Base-by-base conservation (phyloP, 1,139 yeast species). In the Pichia sp. region DNA sequence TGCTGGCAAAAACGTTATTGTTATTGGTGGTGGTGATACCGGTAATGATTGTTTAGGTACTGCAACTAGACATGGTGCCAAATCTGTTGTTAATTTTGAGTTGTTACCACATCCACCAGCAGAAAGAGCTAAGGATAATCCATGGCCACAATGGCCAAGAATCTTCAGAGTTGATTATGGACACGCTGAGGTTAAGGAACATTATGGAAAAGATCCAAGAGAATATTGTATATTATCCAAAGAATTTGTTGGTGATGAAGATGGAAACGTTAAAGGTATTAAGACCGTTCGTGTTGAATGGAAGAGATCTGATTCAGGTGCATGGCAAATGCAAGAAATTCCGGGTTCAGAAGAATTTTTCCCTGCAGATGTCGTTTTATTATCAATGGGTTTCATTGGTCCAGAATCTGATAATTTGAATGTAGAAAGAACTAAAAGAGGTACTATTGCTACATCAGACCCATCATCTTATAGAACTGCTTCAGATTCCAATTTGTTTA, bases 111-210 rank as follows among this genome's bases (percentile, higher is more conserved):
- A 81, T 58, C 98, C 98, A 49, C 88, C 96, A 37, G 72, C 74
- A 31, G 72, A 77, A 45, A 79, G 97, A 64, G 84, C 91, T 43
- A 84, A 80, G 67, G 96, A 91, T 67, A 91, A 91, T 66, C 98
- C 98, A 66, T 91, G 98, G 98, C 98, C 98, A 43, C 98, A 91
- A 68, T 91, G 97, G 97, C 97, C 98, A 53, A 77, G 96, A 64
- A 77, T 91, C 58, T 89, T 91, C 82, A 79, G 97, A 61, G 95
- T 91, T 46, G 98, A 91, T 68, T 91, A 91, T 60, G 98, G 98
- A 55, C 98, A 91, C 67, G 74, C 93, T 51, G 98, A 91, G 66
- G 97, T 91, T 41, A 74, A 85, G 47, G 83, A 86, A 41, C 96
- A 88, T 63, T 91, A 88, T 61, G 97, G 97, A 52, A 83, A 82